Evolutionary conservation across 2,329 filamentous ascomycete genomes (phyloP), one percentile per base, ranked within the genome.

Genomic region (Nemania abortiva): DNA sequence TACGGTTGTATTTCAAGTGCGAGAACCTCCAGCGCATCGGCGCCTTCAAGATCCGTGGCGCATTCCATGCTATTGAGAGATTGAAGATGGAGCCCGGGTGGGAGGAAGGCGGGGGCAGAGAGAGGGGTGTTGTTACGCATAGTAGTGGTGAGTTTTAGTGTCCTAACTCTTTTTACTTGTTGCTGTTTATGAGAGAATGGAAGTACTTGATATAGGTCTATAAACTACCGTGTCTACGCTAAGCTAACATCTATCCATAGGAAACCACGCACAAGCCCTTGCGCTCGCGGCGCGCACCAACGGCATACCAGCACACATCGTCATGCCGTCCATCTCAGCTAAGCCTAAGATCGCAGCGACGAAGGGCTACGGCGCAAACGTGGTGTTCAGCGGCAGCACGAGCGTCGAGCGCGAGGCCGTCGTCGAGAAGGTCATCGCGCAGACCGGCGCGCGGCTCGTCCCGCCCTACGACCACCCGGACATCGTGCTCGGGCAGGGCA

Each of bases 231-330:
- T n/a, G n/a, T n/a, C n/a, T 24, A 45, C 20, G 13, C 31, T 5
- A 20, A 20, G 69, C 70, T 73, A 69, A 74, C 49, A 45, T n/a
- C 13, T 2, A 58, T 57, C 42, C 2, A 47, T 71, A 95, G 95
- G 95, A 68, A 98, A 98, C 82, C 96, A 98, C 79, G 95, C 95
- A 0, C 94, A 97, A 84, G 95, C 96, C 1, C 89, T 98, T 65
- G 89, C 95, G 1, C 90, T 98, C 59, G 95, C 95, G 0, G 94
- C 95, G 1, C 86, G 85, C 20, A 90, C 90, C 45, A 89, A 91
- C 77, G 83, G 85, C 62, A 90, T 98, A 70, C 91, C 91, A 11
- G 93, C 94, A 0, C 89, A 95, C 82, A 95, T 98, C 77, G 90
- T 98, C 68, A 98, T 98, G 95, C 95, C 95, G 0, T 80, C 82